Base-by-base conservation (phyloP, 352 stramenopile species). In the Phytophthora agathidicida region DNA sequence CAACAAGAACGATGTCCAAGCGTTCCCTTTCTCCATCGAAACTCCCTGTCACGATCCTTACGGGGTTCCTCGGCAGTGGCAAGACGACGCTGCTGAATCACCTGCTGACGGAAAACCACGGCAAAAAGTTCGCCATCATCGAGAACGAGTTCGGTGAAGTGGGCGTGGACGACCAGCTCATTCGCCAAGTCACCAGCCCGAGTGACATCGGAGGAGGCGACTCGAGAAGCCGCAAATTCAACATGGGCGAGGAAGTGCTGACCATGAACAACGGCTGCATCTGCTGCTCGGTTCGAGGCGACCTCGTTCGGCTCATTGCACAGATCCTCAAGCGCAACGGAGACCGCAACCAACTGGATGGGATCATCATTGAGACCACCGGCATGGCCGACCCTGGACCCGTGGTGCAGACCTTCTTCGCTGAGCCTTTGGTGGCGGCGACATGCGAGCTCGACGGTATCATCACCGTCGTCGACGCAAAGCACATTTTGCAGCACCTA, bases 121-220 rank as follows among this genome's bases (percentile, higher is more conserved):
- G 86, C 8, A 96, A 96, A 67, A 96, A 92, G 63, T 89, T 98
- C 46, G 93, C 95, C 13, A 94, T 99, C 10, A 98, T 98, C 60
- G 94, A 98, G 71, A 99, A 99, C 66, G 95, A 99, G 53, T 98
- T 99, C 65, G 96, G 95, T 22, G 85, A 96, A 60, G 84, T 98
- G 11, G 82, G 88, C 17, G 80, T 98, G 28, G 94, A 98, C 52
- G 89, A 98, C 38, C 83, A 95, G 35, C 77, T 97, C n/a, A 65
- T 98, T 45, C 56, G 52, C 4, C 63, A 61, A 51, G 50, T 63
- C 14, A 49, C 51, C 5, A 54, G 39, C 7, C 49, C 48, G 3
- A 52, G 39, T 24, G 60, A 65, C 31, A 44, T 66, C 14, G 44
- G 26, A 19, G 60, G 65, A 49, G 53, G 57, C 23, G 59, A 70